Base-by-base conservation (phyloP, 176 grass and related monocot species). In the Luzula sylvatica region DNA sequence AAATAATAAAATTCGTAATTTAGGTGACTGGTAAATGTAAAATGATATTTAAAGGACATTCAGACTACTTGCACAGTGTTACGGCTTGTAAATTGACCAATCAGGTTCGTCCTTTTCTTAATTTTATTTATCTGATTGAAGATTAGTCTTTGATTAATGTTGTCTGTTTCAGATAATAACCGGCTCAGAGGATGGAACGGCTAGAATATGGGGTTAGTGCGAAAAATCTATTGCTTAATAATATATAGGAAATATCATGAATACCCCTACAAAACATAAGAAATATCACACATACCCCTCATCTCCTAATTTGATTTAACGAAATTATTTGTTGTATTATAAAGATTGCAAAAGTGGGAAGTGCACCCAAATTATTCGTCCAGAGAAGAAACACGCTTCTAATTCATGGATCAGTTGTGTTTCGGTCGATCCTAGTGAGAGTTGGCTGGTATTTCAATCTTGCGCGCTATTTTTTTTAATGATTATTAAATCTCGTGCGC, bases 171-270 rank as follows among this genome's bases (percentile, higher is more conserved):
- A 96, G 90, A 65, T 89, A n/a, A 72, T 89, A 58, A 96, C 90
- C 38, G 85, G 84, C 69, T 96, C 84, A 80, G 90, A 96, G 65
- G 90, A 96, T 72, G 90, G 77, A 65, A 86, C 90, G 72, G 68
- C 71, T 47, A 81, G 90, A 71, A 89, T 89, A 42, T 96, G 90
- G 90, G 90, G 90, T 89, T 55, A 74, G 84, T 41, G 16, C 3
- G 48, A 56, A 59, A 23, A n/a, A 21, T 56, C n/a, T n/a, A n/a
- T n/a, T n/a, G n/a, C n/a, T n/a, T n/a, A n/a, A n/a, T n/a, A n/a
- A n/a, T n/a, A n/a, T n/a, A n/a, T n/a, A n/a, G n/a, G n/a, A n/a
- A n/a, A n/a, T n/a, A n/a, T n/a, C n/a, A n/a, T n/a, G n/a, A n/a
- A n/a, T n/a, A n/a, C n/a, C n/a, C n/a, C n/a, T n/a, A n/a, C n/a